Conservation (phyloP, 768 basidiomycete species). For the Atractiella rhizophila region DNA sequence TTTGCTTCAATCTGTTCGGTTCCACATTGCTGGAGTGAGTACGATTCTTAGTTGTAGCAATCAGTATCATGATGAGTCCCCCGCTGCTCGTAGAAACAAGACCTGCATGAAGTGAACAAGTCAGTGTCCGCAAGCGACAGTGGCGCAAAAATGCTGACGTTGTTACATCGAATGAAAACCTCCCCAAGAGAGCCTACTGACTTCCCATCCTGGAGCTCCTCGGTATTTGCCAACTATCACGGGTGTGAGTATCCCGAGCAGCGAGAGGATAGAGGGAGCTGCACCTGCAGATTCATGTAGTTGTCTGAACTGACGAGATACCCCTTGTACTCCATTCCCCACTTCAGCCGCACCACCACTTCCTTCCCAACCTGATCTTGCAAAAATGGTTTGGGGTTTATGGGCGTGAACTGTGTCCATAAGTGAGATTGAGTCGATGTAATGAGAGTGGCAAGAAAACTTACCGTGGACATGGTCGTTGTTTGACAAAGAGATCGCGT, state of each 20-base stretch:
- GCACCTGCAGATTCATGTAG: conserved; percentile 95
- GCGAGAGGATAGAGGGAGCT: background rate
- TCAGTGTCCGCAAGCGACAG: background rate
- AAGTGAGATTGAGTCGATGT: conserved; percentile 19
- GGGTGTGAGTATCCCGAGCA: background rate
- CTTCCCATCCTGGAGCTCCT: conserved; percentile 87
- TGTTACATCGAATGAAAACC: conserved; percentile 72
- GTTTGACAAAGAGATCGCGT: no score
- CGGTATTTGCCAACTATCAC: conserved; percentile 84
- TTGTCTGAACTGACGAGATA: conserved; percentile 96
- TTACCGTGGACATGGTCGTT: conserved; percentile 10
- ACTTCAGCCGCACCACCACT: conserved; percentile 82
- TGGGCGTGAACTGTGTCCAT: conserved; percentile 74
- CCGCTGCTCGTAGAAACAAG: no score
- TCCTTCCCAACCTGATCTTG: conserved; percentile 96
- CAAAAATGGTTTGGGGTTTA: conserved; percentile 97
- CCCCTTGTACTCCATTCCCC: conserved; percentile 97
- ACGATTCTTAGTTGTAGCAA: no score
- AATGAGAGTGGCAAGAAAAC: background rate
- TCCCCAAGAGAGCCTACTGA: conserved; percentile 93
- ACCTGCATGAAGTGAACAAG: conserved; percentile 9
- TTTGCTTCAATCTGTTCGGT: background rate
- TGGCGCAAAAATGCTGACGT: background rate
- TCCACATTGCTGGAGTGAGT: no score
- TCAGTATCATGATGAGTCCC: no score